Base-by-base conservation (phyloP, 1,284 basidiomycete species). In the Xanthoconium separans region DNA sequence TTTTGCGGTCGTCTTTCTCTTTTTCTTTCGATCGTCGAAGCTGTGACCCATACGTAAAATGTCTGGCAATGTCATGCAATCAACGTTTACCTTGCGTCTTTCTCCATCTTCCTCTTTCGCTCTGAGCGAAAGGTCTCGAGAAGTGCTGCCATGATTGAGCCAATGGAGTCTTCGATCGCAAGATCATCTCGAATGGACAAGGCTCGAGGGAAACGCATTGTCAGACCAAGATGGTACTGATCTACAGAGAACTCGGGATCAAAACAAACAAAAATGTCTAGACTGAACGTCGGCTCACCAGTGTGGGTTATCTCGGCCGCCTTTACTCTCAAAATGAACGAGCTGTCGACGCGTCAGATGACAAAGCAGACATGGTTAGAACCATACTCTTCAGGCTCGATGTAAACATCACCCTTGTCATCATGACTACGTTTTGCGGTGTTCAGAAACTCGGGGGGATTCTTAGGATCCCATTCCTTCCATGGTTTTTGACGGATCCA, bases 201-300 rank as follows among this genome's bases (percentile, higher is more conserved):
- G n/a, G 90, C 92, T 50, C 93, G 82, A 31, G 93, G 93, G 64
- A 96, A 96, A 24, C 93, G 84, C 83, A 95, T 87, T 1, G 89
- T 93, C 54, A 83, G 80, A 4, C 85, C 84, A 58, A 90, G 64
- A 58, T 87, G 84, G 62, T 90, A 93, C 58, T 82, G 81, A 61
- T 88, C 89, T 90, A 47, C 8, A 56, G 15, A 54, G 31, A 24
- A 2, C 7, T 52, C 9, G 55, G 42, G 31, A 20, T 29, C 20
- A 33, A 15, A 37, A 36, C 30, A 9, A 40, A 50, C n/a, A 34
- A 18, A 29, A 43, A 2, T 10, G n/a, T 13, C 4, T 31, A 12
- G 40, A 24, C 41, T 31, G n/a, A 29, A 44, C 30, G 4, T 18
- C 22, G 2, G 44, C 74, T 60, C 53, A 86, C 93, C 87, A 18